Base-by-base conservation (phyloP, 495 filamentous ascomycete genomes). In the Podospora bellae-mahoneyi region DNA sequence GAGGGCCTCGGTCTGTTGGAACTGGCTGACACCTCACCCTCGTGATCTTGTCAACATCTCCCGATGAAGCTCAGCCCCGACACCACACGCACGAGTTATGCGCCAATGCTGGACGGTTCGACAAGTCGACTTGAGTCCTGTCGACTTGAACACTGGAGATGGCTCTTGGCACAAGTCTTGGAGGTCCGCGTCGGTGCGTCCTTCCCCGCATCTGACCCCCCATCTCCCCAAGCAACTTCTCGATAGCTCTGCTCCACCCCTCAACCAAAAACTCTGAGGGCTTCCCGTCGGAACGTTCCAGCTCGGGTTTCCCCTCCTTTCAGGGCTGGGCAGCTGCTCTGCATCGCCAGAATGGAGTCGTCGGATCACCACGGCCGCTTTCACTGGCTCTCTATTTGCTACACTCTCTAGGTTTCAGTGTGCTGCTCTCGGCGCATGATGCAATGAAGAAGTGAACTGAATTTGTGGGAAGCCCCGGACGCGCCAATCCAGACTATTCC, bases 401-500 rank as follows among this genome's bases (percentile, higher is more conserved):
- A 48, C 39, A 48, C 39, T 3, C 5, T 9, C 39, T 48, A 10
- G 6, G 39, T 48, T 48, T 48, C 39, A 48, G 39, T 48, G 39
- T 48, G 39, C 39, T 16, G 39, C 39, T 48, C 55, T 58, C 55
- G 55, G 55, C 55, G 55, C n/a, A 58, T 58, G 55, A 58, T 58
- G 55, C 55, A 58, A 58, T 48, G 39, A 16, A 13, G 39, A 6
- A 48, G 5, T 10, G 6, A 48, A 5, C 39, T 10, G 55, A 20
- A 5, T 23, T 26, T 62, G 39, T 39, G 20, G 28, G 55, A 18
- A 20, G n/a, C 53, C 64, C 64, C 64, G 62, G 58, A 60, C 53
- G 27, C 39, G 66, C 61, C 61, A 64, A 68, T 34, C 54, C 64
- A 18, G n/a, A 56, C 39, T 53, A 44, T 44, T 27, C 30, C 20